phyloP scores from a whole-genome alignment of 2,329 filamentous ascomycete species.

The Biscogniauxia marginata region DNA sequence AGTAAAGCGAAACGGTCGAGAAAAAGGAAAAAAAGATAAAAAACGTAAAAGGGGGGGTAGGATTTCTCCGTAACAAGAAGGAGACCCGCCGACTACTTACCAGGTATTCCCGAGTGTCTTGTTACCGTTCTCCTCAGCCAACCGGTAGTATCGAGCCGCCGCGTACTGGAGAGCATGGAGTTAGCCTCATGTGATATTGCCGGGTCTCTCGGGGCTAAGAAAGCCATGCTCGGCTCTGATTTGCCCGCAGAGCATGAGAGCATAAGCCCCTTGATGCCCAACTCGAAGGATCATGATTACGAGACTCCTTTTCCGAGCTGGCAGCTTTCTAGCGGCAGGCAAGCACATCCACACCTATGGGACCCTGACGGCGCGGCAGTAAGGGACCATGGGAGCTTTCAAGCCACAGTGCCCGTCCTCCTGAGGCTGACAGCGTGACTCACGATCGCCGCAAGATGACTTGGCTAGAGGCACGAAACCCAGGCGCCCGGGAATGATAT shows the following conservation, averaged over 20 bases:
- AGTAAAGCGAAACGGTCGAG: slow-evolving; percentile 15
- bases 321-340: slow-evolving; percentile 4
- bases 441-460: background rate
- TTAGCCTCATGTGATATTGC: slow-evolving; percentile 51
- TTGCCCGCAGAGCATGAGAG: slow-evolving; percentile 24
- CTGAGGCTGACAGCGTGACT: slow-evolving; percentile 19
- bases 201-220: slow-evolving; percentile 10
- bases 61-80: slow-evolving; percentile 15
- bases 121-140: slow-evolving; percentile 83
- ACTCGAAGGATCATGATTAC: slow-evolving; percentile 28
- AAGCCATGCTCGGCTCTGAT: slow-evolving; percentile 25
- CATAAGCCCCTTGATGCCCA: slow-evolving; percentile 42
- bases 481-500: slow-evolving; percentile 23
- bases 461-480: slow-evolving; percentile 8
- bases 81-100: slow-evolving; percentile 55
- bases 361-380: background rate
- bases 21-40: slow-evolving; percentile 16
- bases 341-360: background rate
- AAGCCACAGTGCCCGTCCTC: slow-evolving; percentile 20
- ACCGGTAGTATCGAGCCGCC: slow-evolving; percentile 86
- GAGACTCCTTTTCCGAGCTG: slow-evolving; percentile 8
- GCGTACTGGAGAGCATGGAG: slow-evolving; percentile 57
- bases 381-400: background rate
- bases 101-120: slow-evolving; percentile 94
- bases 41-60: slow-evolving; percentile 5